phyloP scores from a whole-genome alignment of 2,329 filamentous ascomycete genomes.

The Endoconidiophora polonica region DNA sequence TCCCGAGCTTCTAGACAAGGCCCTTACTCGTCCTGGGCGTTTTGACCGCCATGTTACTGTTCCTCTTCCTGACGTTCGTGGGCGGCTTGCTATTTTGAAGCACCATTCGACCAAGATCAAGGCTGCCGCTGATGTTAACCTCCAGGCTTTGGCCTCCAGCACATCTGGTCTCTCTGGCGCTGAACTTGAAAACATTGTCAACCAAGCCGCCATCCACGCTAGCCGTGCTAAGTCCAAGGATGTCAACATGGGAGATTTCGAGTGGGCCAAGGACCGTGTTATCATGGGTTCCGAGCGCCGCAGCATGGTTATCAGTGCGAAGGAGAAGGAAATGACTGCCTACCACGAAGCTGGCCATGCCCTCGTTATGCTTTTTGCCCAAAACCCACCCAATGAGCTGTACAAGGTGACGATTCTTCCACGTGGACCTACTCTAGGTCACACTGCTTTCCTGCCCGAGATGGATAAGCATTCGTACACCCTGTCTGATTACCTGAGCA shows the following conservation, averaged over 20 bases:
- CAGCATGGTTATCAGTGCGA: constrained; percentile 75
- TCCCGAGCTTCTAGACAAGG: constrained; percentile 84
- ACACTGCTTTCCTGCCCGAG: constrained; percentile 75
- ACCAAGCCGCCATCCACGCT: constrained; percentile 89
- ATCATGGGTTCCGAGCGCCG: constrained; percentile 90
- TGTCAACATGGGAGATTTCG: constrained; percentile 66
- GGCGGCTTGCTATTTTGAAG: constrained; percentile 79
- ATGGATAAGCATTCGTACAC: constrained; percentile 84
- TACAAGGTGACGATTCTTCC: constrained; percentile 98
- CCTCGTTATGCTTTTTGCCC: constrained; percentile 67
- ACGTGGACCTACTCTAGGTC: constrained; percentile 67
- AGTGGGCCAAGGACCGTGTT: constrained; percentile 97
- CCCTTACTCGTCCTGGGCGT: constrained; percentile 79
- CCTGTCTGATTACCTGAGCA: constrained; percentile 66
- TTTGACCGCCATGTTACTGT: constrained; percentile 91
- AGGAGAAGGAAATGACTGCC: constrained; percentile 91
- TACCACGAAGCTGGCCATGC: constrained; percentile 95
- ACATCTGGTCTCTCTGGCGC: constrained; percentile 89
- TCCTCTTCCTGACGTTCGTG: constrained; percentile 78
- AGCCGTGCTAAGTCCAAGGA: constrained; percentile 65
- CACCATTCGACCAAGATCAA: constrained; percentile 91
- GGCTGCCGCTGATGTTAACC: constrained; percentile 61
- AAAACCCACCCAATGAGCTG: constrained; percentile 54
- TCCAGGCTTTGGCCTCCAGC: constrained; percentile 67
- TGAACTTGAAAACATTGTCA: constrained; percentile 90